Evolutionary conservation across 495 filamentous ascomycete species (phyloP), one percentile per base, ranked within the genome.

Genomic region (Neurospora terricola): DNA sequence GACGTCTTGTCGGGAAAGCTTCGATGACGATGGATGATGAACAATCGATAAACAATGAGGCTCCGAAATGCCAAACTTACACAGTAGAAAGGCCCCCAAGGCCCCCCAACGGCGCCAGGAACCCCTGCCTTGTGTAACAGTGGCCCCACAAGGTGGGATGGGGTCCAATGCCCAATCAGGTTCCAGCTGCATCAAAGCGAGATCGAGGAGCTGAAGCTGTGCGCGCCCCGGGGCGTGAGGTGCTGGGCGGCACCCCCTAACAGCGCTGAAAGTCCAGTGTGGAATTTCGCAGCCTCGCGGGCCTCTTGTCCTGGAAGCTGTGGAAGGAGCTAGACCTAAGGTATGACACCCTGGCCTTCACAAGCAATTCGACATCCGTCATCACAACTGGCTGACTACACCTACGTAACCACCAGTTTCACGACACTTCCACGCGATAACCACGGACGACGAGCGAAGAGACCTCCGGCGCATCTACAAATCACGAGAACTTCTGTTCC

Each of bases 281-380:
- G 2, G 48, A 30, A 27, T 62, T 62, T 11, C n/a, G 21, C 48
- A 59, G 48, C 48, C 48, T 62, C 48, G 48, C 48, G 23, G 48
- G 11, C 48, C 9, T 48, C 43, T 21, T 48, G 43, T n/a, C n/a
- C 48, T 59, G 48, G 48, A 54, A 54, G 45, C 45, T 23, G 45
- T 21, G 9, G 18, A 9, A 70, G 72, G 45, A 74, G 73, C 73
- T 74, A n/a, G n/a, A n/a, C n/a, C n/a, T n/a, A n/a, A n/a, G n/a
- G n/a, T n/a, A 71, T 74, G 69, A 74, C 69, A 74, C 73, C 69
- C 73, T 71, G 69, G 69, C 73, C 73, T 71, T 62, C 54, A 59
- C 48, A 59, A 59, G 45, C 45, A 23, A 12, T 27, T n/a, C n/a
- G n/a, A n/a, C n/a, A n/a, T n/a, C n/a, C 21, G 27, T 5, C 45